These are phyloP conservation scores for Pleurostoma richardsiae DNA, from an alignment of 2,329 filamentous ascomycete species.

Conservation along the genomic window DNA sequence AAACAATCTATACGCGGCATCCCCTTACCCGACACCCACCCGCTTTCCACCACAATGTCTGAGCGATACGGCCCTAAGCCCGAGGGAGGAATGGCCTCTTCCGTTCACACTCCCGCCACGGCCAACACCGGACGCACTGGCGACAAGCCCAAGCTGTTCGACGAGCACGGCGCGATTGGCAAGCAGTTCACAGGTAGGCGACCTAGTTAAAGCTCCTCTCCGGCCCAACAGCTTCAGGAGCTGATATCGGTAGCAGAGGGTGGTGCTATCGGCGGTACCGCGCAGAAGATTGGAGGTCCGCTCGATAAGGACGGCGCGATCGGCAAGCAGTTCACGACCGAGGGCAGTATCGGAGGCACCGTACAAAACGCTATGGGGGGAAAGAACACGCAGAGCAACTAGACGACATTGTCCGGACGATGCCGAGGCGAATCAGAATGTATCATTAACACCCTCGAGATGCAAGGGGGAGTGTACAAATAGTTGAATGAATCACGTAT, in stretches of 20 bases:
- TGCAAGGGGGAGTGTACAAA: too few species aligned
- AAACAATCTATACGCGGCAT: too few species aligned
- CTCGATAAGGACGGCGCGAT: constrained; percentile 45
- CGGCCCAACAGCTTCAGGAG: not conserved
- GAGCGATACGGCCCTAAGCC: constrained; percentile 8
- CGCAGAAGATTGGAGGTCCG: constrained; percentile 44
- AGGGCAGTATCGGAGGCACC: constrained; percentile 46
- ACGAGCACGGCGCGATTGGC: constrained; percentile 44
- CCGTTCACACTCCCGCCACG: constrained; percentile 15
- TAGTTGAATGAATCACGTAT: too few species aligned
- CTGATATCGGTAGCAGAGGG: constrained; percentile 21
- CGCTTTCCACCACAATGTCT: constrained; percentile 4
- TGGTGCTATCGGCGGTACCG: constrained; percentile 44
- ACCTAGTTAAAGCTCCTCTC: not conserved
- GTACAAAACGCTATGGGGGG: constrained; percentile 42
- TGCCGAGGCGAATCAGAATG: too few species aligned
- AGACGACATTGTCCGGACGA: not conserved
- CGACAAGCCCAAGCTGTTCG: constrained; percentile 34
- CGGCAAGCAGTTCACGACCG: constrained; percentile 49
- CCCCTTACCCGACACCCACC: too few species aligned
- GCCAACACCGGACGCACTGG: constrained; percentile 10
- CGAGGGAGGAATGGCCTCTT: constrained; percentile 7
- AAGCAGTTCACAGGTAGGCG: constrained; percentile 48
- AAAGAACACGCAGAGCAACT: constrained; percentile 15
- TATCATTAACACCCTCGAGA: too few species aligned